These are phyloP conservation scores for Scenedesmus sp. DNA, from an alignment of 163 green algal species.

Conservation along the genomic window DNA sequence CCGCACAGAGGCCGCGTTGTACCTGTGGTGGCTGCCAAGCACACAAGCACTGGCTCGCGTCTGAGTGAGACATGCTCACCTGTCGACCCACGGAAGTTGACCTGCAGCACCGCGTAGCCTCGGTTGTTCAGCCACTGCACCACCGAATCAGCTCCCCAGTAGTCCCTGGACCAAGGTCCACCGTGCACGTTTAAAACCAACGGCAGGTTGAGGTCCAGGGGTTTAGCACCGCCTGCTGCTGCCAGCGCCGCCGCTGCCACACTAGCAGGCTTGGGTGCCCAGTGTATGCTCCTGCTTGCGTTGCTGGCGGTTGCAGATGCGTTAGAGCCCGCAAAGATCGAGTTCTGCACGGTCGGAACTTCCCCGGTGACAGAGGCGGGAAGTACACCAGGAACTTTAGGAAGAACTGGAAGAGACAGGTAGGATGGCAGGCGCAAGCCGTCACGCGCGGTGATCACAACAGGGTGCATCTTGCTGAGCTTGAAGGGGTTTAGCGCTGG, in stretches of 20 bases:
- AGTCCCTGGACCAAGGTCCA: constrained; percentile 45
- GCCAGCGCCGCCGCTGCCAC: not conserved
- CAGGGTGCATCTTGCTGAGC: constrained; percentile 51
- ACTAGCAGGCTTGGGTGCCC: constrained; percentile 2
- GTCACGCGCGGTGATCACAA: constrained; percentile 53
- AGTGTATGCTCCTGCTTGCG: not conserved
- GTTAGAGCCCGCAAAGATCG: not conserved
- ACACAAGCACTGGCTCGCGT: no score
- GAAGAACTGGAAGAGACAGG: constrained; percentile 53
- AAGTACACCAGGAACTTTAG: not conserved
- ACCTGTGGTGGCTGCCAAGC: no score
- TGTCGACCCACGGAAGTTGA: constrained; percentile 52
- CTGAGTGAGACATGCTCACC: no score
- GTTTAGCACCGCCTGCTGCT: not conserved
- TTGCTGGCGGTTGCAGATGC: not conserved
- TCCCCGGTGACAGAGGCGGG: not conserved
- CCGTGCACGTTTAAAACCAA: constrained; percentile 44
- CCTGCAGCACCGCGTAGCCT: constrained; percentile 65
- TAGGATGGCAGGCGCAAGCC: constrained; percentile 58
- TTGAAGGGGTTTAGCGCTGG: constrained; percentile 21
- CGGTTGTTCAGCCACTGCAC: constrained; percentile 62
- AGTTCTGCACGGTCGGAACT: not conserved
- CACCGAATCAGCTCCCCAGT: constrained; percentile 51
- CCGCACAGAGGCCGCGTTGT: no score
- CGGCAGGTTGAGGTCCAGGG: constrained; percentile 17